Evolutionary conservation across 2,329 filamentous ascomycete genomes (phyloP).

Genomic region (Colletotrichum echinochloae): DNA sequence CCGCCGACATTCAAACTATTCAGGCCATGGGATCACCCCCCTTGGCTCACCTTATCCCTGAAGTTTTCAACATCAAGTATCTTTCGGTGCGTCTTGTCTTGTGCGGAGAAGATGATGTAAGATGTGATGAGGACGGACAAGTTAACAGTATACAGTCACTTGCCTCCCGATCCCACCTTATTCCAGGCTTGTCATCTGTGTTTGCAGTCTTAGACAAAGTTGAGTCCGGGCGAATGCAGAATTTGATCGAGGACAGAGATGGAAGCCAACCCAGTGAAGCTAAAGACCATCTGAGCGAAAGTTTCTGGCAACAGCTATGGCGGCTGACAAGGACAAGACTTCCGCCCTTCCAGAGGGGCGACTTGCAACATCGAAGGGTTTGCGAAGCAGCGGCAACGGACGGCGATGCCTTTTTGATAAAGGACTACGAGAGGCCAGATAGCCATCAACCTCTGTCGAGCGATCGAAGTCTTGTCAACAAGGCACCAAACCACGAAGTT

Average conservation of each 20-base stretch:
- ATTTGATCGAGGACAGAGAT: not conserved
- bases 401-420: not conserved
- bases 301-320: not conserved
- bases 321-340: conserved; percentile 46
- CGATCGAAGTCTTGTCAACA: too few relatives aligned
- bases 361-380: conserved; percentile 49
- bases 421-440: not conserved
- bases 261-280: not conserved
- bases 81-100: conserved; percentile 50
- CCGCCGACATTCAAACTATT: conserved; percentile 39
- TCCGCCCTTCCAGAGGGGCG: conserved; percentile 50
- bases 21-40: conserved; percentile 41
- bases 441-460: not conserved
- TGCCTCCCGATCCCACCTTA: not conserved
- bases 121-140: not conserved
- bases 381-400: conserved; percentile 42
- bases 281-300: not conserved
- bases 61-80: conserved; percentile 53
- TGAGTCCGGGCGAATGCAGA: not conserved
- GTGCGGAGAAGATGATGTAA: conserved; percentile 24
- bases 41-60: conserved; percentile 48
- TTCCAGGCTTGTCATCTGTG: conserved; percentile 1
- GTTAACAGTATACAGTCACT: conserved; percentile 13
- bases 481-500: not conserved
- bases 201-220: conserved; percentile 3